phyloP scores from a whole-genome alignment of 78 protist species.

The Polysphondylium violaceum region DNA sequence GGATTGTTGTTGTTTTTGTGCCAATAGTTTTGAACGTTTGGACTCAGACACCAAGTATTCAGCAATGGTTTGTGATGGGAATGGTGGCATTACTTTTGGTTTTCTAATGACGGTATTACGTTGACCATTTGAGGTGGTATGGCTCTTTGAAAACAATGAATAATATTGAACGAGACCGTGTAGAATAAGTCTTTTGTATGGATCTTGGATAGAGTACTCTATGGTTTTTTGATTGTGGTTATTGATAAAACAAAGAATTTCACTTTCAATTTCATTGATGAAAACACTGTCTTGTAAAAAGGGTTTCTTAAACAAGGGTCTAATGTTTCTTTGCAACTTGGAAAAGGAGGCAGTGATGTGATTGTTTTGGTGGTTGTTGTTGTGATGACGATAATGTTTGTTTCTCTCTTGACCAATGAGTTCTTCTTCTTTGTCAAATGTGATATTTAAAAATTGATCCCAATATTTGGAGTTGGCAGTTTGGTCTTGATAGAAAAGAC shows the following conservation, averaged over 20 bases:
- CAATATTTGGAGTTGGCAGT: not conserved
- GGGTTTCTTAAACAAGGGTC: slow-evolving; percentile 62
- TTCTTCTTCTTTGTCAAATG: slow-evolving; percentile 40
- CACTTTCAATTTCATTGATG: not conserved
- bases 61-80: slow-evolving; percentile 23
- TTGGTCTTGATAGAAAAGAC: slow-evolving; percentile 41
- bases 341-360: not conserved
- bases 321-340: slow-evolving; percentile 17
- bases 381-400: not conserved
- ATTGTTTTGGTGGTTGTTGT: not conserved
- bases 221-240: not conserved
- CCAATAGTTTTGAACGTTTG: not conserved
- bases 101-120: slow-evolving; percentile 29
- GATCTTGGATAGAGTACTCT: not conserved
- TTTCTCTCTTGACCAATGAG: not conserved
- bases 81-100: slow-evolving; percentile 32
- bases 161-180: slow-evolving; percentile 64
- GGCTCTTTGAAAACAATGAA: slow-evolving; percentile 43
- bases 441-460: slow-evolving; percentile 16
- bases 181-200: slow-evolving; percentile 30
- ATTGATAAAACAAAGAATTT: slow-evolving; percentile 9
- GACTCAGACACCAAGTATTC: slow-evolving; percentile 20
- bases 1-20: not conserved
- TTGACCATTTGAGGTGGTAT: slow-evolving; percentile 19
- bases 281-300: slow-evolving; percentile 13